These are phyloP conservation scores for Coprinellus aureogranulatus DNA, from an alignment of 768 basidiomycete genomes.

Conservation along the genomic window DNA sequence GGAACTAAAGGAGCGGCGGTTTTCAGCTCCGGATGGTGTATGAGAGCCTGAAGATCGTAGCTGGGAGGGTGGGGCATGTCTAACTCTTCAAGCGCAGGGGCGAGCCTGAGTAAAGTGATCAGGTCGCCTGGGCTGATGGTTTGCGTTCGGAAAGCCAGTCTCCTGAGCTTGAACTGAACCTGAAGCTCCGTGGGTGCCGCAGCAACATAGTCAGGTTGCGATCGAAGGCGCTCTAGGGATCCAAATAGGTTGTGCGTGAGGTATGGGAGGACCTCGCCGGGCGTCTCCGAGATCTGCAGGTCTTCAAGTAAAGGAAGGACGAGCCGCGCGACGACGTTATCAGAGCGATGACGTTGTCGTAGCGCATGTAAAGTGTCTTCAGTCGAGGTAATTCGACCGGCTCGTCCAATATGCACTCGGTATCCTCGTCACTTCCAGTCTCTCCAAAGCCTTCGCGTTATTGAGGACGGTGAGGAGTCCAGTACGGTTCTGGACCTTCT, in stretches of 20 bases:
- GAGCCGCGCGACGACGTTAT: conserved; percentile 1
- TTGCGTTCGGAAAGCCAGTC: conserved; percentile 5
- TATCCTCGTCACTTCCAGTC: not conserved
- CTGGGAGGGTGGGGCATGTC: conserved; percentile 7
- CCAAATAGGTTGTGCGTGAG: not conserved
- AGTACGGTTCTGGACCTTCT: not conserved
- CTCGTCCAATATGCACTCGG: not conserved
- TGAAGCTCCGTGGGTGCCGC: not conserved
- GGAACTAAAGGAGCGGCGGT: conserved; percentile 2
- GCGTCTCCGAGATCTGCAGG: conserved; percentile 1
- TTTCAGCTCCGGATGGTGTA: not conserved
- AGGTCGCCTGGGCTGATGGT: conserved; percentile 7
- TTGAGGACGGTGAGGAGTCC: not conserved
- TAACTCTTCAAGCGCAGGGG: conserved; percentile 10
- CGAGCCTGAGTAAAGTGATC: not conserved
- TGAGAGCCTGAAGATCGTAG: not conserved
- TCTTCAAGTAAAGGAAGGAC: conserved; percentile 9
- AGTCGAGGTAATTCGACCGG: conserved; percentile 3
- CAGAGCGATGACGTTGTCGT: conserved; percentile 1
- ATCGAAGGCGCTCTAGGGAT: too few species aligned
- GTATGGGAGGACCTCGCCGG: not conserved
- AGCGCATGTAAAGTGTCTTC: conserved; percentile 3
- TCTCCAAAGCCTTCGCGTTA: not conserved
- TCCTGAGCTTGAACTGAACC: not conserved
- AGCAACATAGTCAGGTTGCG: too few species aligned